Percentiles rank a stretch among this genome's conserved stretches.
phyloP scores from a whole-genome alignment of 2,329 filamentous ascomycete genomes.

The Phialophora verrucosa region DNA sequence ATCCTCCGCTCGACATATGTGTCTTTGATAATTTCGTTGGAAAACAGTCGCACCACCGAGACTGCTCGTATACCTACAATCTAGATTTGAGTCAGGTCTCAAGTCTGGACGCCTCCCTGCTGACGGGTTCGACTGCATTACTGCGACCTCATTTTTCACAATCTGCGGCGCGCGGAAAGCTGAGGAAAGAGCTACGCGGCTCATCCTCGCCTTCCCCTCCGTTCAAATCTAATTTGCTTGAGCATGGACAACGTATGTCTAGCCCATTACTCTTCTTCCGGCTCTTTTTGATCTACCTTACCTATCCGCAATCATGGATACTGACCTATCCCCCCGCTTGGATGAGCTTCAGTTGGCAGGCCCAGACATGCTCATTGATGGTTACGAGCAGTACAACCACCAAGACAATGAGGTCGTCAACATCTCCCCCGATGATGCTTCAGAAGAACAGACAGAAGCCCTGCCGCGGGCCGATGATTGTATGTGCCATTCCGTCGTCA shows the following conservation, averaged over 20 bases:
- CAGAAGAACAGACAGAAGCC: conserved; percentile 61
- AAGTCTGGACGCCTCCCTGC: conserved; percentile 3
- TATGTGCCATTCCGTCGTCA: conserved; percentile 44
- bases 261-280: conserved; percentile 21
- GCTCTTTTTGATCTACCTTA: conserved; percentile 24
- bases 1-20: neutral
- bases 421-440: conserved; percentile 65
- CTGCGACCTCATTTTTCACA: conserved; percentile 12
- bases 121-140: conserved; percentile 16
- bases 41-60: neutral
- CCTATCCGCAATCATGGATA: conserved; percentile 25
- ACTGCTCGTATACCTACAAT: conserved; percentile 8
- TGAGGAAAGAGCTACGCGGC: conserved; percentile 29
- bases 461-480: conserved; percentile 64
- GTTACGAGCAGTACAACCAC: conserved; percentile 63
- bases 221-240: conserved; percentile 27
- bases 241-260: conserved; percentile 54
- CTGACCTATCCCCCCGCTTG: conserved; percentile 42
- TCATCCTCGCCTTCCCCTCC: conserved; percentile 18
- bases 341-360: conserved; percentile 55
- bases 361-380: conserved; percentile 68
- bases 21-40: neutral
- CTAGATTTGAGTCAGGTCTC: conserved; percentile 3
- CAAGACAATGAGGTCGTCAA: conserved; percentile 67
- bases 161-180: conserved; percentile 24